A percentile compares a stretch with the other conserved stretches of the same genome.
phyloP scores from a whole-genome alignment of 2,329 filamentous ascomycete genomes.

The Cladophialophora bantiana region DNA sequence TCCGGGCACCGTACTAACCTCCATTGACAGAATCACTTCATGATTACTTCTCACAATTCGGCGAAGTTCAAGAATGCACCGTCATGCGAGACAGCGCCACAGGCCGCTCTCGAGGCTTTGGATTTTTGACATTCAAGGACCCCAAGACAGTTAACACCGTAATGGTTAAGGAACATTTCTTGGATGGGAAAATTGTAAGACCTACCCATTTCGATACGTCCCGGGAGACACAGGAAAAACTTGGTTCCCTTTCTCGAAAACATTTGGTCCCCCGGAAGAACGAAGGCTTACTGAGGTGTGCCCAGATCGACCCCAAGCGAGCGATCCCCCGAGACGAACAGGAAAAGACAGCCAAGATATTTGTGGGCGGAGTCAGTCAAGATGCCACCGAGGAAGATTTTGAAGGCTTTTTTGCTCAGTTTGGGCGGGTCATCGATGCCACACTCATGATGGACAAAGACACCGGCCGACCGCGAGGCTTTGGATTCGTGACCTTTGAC shows the following conservation, averaged over 20 bases:
- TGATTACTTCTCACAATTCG: conserved; percentile 97
- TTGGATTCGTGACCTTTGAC: conserved; percentile 98
- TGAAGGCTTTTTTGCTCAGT: conserved; percentile 94
- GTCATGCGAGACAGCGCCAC: conserved; percentile 98
- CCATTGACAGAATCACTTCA: conserved; percentile 79
- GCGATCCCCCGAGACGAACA: conserved; percentile 98
- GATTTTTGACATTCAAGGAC: conserved; percentile 97
- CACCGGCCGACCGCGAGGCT: conserved; percentile 92
- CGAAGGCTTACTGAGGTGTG: conserved; percentile 40
- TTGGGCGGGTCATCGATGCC: conserved; percentile 93
- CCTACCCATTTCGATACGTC: conserved; percentile 39
- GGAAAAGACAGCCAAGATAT: conserved; percentile 98
- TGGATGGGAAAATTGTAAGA: conserved; percentile 96
- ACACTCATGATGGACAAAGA: conserved; percentile 99
- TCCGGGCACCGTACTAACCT: conserved; percentile 15
- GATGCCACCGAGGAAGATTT: conserved; percentile 97
- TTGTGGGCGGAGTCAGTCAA: conserved; percentile 96
- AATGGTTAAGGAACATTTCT: conserved; percentile 98
- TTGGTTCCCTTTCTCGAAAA: conserved; percentile 29
- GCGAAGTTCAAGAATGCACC: conserved; percentile 95
- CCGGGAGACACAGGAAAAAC: conserved; percentile 32
- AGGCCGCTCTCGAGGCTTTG: conserved; percentile 92
- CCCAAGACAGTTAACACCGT: conserved; percentile 98
- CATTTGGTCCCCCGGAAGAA: conserved; percentile 9
- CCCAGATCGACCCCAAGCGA: conserved; percentile 93